Conservation (phyloP, 2,329 filamentous ascomycete genomes). For the Colletotrichum abscissum region DNA sequence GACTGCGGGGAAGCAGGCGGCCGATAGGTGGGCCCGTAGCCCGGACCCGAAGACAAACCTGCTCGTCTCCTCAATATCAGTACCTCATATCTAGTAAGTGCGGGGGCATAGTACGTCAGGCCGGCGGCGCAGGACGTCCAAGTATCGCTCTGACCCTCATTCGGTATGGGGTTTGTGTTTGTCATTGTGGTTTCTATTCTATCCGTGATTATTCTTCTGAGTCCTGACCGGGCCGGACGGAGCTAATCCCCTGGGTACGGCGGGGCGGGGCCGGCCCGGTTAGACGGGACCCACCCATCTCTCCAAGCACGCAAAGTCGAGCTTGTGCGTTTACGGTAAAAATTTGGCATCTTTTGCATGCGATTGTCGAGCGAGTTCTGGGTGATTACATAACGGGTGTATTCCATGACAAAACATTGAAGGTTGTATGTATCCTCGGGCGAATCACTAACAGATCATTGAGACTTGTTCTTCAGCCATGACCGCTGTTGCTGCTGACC, state of each 20-base stretch:
- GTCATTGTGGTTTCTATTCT: neutral
- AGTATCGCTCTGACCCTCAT: too few species aligned
- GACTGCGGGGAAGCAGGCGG: too few species aligned
- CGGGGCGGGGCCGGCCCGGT: neutral
- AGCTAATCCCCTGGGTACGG: neutral
- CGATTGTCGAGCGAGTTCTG: slow-evolving; percentile 35
- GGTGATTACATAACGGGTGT: too few species aligned
- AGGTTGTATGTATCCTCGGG: neutral
- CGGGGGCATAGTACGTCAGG: too few species aligned
- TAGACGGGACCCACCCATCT: neutral
- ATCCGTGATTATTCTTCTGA: neutral
- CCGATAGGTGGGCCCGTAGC: slow-evolving; percentile 1
- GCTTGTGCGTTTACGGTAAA: slow-evolving; percentile 8
- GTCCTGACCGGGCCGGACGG: slow-evolving; percentile 1
- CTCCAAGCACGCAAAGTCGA: neutral
- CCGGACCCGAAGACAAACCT: neutral
- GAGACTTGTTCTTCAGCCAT: neutral
- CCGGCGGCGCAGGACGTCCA: too few species aligned
- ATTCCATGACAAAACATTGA: too few species aligned
- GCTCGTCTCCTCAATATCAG: too few species aligned
- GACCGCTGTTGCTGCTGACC: neutral
- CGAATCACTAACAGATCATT: neutral
- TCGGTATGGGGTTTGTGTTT: too few species aligned
- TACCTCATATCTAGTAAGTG: too few species aligned
- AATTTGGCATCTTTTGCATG: neutral